These are phyloP conservation scores for Corymbia calophylla DNA, from an alignment of 441 rosid species.

Conservation along the genomic window DNA sequence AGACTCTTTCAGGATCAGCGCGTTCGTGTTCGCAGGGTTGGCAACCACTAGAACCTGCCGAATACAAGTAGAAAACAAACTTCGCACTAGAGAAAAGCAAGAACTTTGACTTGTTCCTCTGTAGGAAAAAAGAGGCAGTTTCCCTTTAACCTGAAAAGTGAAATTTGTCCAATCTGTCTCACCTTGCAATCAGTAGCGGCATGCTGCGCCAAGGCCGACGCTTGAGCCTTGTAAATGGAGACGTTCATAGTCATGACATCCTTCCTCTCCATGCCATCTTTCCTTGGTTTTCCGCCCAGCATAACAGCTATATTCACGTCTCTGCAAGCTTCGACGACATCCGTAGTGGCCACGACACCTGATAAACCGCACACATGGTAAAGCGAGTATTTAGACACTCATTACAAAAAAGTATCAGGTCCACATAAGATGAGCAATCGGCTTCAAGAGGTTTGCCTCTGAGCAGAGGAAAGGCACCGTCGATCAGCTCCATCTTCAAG, in stretches of 20 bases:
- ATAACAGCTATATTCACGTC: constrained; percentile 45
- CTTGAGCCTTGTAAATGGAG: constrained; percentile 64
- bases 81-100: not conserved
- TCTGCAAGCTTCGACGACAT: constrained; percentile 50
- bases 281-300: constrained; percentile 56
- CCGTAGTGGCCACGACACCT: constrained; percentile 51
- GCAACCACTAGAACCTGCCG: constrained; percentile 68
- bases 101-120: not conserved
- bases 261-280: constrained; percentile 63
- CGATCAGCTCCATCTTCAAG: constrained; percentile 70
- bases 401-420: not conserved
- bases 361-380: not conserved
- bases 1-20: constrained; percentile 66
- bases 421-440: not conserved
- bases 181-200: constrained; percentile 68
- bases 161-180: not conserved
- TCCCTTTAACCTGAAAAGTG: not conserved
- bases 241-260: constrained; percentile 54
- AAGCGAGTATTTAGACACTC: not conserved
- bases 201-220: constrained; percentile 52
- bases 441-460: constrained; percentile 17
- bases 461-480: constrained; percentile 82
- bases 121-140: not conserved
- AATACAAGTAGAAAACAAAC: not conserved
- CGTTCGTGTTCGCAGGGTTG: constrained; percentile 90